phyloP scores from a whole-genome alignment of 2,329 filamentous ascomycete species.

The Huntiella savannae region DNA sequence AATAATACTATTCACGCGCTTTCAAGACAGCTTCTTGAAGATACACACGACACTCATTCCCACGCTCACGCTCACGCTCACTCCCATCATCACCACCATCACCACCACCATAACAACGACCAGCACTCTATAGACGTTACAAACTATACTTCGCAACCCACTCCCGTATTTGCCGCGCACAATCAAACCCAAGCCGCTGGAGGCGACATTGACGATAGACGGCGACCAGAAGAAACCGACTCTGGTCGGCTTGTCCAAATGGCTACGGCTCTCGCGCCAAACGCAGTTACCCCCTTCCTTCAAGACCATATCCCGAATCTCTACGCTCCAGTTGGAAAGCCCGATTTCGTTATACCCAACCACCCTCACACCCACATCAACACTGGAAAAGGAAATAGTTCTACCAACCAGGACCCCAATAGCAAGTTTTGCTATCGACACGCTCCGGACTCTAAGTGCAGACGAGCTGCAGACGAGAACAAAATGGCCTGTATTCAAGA shows the following conservation, averaged over 20 bases:
- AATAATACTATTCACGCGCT: slow-evolving; percentile 2
- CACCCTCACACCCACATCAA: background rate
- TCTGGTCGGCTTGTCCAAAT: slow-evolving; percentile 32
- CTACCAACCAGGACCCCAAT: slow-evolving; percentile 34
- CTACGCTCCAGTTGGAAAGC: slow-evolving; percentile 61
- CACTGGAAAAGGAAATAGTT: background rate
- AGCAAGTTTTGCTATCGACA: slow-evolving; percentile 95
- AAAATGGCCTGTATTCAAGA: slow-evolving; percentile 91
- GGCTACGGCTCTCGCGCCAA: slow-evolving; percentile 47
- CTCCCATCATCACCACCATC: background rate
- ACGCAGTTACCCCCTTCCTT: slow-evolving; percentile 74
- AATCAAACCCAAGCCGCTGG: slow-evolving; percentile 1
- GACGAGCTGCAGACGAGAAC: slow-evolving; percentile 78
- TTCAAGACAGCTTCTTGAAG: slow-evolving; percentile 2
- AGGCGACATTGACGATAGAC: slow-evolving; percentile 4
- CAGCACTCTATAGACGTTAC: background rate
- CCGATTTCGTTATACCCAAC: slow-evolving; percentile 16
- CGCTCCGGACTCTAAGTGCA: slow-evolving; percentile 80
- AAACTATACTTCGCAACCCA: background rate
- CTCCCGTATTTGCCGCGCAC: background rate
- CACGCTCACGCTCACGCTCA: background rate
- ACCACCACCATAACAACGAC: background rate
- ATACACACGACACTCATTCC: background rate
- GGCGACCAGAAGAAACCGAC: slow-evolving; percentile 7
- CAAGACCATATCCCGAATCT: slow-evolving; percentile 76